Evolutionary conservation across 495 filamentous ascomycete species (phyloP).

Genomic region (Podospora conica): DNA sequence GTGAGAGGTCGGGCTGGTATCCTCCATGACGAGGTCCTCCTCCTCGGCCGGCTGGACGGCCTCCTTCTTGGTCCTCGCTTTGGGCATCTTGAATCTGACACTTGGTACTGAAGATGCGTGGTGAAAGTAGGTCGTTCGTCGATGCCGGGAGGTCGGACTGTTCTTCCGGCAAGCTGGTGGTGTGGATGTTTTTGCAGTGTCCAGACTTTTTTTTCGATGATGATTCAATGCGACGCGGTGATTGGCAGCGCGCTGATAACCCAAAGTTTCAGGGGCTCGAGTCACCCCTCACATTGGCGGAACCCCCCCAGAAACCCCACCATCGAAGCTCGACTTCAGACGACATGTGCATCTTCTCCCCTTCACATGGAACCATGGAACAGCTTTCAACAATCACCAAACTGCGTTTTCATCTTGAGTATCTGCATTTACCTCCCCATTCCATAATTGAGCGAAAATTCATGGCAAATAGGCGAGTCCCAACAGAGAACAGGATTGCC

Average conservation of each 20-base stretch:
- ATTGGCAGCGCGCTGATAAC: constrained; percentile 1
- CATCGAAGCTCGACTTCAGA: background rate
- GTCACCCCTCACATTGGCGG: background rate
- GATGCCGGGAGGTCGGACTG: background rate
- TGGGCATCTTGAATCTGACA: constrained; percentile 20
- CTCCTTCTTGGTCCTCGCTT: constrained; percentile 22
- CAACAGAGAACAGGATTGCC: background rate
- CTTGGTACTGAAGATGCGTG: background rate
- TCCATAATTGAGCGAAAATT: background rate
- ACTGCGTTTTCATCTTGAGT: background rate
- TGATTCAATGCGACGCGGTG: background rate
- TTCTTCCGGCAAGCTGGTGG: background rate
- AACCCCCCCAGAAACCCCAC: background rate
- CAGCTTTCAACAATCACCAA: background rate
- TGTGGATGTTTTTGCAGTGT: background rate
- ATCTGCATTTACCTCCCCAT: background rate
- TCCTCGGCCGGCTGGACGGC: constrained; percentile 12
- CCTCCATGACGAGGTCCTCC: constrained; percentile 51
- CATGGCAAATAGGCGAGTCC: background rate
- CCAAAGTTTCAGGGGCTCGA: background rate
- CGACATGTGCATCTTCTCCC: background rate
- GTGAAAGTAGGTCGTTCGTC: background rate
- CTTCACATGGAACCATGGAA: background rate
- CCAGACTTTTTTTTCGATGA: constrained; percentile 2
- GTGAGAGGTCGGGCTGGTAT: constrained; percentile 39